phyloP scores from a whole-genome alignment of 2,329 filamentous ascomycete genomes.

The Aspergillus thermomutatus region DNA sequence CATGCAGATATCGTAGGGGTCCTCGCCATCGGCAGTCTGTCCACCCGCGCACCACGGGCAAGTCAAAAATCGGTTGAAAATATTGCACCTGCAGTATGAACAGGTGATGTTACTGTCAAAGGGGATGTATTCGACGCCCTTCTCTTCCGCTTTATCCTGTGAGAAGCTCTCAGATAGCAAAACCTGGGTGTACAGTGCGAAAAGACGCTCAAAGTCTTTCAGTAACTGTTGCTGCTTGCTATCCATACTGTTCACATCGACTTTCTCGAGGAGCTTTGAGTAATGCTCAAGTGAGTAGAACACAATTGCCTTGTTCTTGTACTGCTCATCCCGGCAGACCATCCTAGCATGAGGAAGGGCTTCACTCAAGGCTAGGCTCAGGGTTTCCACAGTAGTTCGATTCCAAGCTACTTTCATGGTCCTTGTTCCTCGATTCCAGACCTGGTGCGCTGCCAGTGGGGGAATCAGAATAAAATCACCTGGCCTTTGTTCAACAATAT shows the following conservation, averaged over 20 bases:
- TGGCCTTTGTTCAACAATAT: constrained; percentile 82
- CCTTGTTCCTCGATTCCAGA: constrained; percentile 94
- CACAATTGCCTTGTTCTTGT: constrained; percentile 96
- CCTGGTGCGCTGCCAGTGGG: constrained; percentile 89
- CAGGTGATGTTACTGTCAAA: constrained; percentile 93
- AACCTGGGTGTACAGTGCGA: constrained; percentile 72
- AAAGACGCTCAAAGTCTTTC: constrained; percentile 77
- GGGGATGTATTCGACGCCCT: constrained; percentile 68
- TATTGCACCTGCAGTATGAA: constrained; percentile 91
- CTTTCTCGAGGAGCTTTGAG: constrained; percentile 54
- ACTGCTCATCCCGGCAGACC: constrained; percentile 95
- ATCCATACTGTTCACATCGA: constrained; percentile 48
- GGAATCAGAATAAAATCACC: constrained; percentile 94
- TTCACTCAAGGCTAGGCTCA: constrained; percentile 81
- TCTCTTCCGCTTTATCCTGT: constrained; percentile 59
- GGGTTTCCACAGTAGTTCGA: constrained; percentile 84
- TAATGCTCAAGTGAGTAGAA: constrained; percentile 87
- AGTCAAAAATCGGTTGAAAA: constrained; percentile 94
- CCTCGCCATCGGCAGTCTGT: constrained; percentile 65
- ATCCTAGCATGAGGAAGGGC: constrained; percentile 83
- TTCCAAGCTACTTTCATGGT: constrained; percentile 99
- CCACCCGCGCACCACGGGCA: constrained; percentile 77
- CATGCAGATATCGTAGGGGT: constrained; percentile 96
- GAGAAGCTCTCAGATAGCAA: constrained; percentile 84
- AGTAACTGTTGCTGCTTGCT: constrained; percentile 64